These are phyloP conservation scores for Borealophlyctis nickersoniae DNA, from an alignment of 192 early-diverging fungal genomes.

Conservation along the genomic window DNA sequence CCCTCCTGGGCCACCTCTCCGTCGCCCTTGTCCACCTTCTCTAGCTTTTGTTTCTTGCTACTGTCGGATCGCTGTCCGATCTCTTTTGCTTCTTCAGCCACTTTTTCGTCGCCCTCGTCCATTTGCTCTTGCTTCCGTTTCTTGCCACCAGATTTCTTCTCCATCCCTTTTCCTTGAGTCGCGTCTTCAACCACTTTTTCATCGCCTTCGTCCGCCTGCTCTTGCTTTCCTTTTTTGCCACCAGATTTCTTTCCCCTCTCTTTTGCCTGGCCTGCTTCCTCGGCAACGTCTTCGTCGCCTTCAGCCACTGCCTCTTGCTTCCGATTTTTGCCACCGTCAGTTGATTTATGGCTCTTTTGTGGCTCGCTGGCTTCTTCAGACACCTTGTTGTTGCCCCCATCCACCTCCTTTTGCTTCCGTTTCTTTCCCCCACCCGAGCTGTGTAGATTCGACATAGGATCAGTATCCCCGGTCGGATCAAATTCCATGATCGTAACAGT, in stretches of 20 bases:
- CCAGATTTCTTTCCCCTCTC: background rate
- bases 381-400: background rate
- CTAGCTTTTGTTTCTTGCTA: too few species aligned
- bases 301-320: constrained; percentile 1
- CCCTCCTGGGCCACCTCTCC: constrained; percentile 1
- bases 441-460: too few species aligned
- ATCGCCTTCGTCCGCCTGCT: background rate
- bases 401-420: background rate
- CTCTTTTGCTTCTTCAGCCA: too few species aligned
- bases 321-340: background rate
- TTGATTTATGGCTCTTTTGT: background rate
- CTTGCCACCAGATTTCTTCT: too few species aligned
- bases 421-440: constrained; percentile 5
- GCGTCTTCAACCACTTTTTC: background rate
- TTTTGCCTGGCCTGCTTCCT: background rate
- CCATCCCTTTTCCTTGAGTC: background rate
- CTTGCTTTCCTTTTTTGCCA: background rate
- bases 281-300: too few species aligned
- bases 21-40: too few species aligned
- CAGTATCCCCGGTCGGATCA: constrained; percentile 20
- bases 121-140: too few species aligned
- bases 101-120: too few species aligned
- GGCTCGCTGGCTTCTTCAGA: background rate
- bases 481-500: constrained; percentile 35
- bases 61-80: too few species aligned